A percentile compares a stretch with the other conserved stretches of the same genome.
phyloP scores from a whole-genome alignment of 2,329 filamentous ascomycete genomes.

The Epichloe uncinata region DNA sequence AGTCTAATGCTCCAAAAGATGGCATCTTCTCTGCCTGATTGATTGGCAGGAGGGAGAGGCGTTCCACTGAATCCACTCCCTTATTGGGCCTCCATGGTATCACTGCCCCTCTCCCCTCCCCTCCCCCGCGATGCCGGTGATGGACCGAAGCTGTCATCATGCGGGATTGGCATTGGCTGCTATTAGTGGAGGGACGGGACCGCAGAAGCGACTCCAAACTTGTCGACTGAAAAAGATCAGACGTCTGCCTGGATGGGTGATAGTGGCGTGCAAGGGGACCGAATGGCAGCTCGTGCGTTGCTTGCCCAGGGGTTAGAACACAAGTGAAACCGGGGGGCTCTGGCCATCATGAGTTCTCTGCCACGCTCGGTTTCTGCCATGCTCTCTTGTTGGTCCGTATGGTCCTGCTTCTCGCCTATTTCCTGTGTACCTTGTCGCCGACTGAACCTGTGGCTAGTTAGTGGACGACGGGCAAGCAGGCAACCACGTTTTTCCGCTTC shows the following conservation, averaged over 20 bases:
- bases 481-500: no score
- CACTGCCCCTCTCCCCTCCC: not conserved
- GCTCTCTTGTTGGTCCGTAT: not conserved
- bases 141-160: not conserved
- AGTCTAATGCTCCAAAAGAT: not conserved
- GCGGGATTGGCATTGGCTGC: constrained; percentile 3
- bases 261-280: not conserved
- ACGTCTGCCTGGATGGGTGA: not conserved
- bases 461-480: no score
- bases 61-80: not conserved
- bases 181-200: not conserved
- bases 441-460: no score
- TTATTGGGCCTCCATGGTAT: not conserved
- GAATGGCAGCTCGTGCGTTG: constrained; percentile 4
- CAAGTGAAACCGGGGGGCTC: constrained; percentile 3
- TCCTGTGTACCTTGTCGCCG: not conserved
- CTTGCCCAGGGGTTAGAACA: not conserved
- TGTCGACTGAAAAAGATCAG: not conserved
- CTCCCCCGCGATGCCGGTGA: not conserved
- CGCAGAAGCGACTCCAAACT: not conserved
- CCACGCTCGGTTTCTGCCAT: not conserved
- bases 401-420: not conserved
- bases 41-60: not conserved
- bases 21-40: not conserved
- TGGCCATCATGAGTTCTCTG: constrained; percentile 2